Evolutionary conservation across 23 red algal species (phyloP).

Genomic region (Pyropia yezoensis): DNA sequence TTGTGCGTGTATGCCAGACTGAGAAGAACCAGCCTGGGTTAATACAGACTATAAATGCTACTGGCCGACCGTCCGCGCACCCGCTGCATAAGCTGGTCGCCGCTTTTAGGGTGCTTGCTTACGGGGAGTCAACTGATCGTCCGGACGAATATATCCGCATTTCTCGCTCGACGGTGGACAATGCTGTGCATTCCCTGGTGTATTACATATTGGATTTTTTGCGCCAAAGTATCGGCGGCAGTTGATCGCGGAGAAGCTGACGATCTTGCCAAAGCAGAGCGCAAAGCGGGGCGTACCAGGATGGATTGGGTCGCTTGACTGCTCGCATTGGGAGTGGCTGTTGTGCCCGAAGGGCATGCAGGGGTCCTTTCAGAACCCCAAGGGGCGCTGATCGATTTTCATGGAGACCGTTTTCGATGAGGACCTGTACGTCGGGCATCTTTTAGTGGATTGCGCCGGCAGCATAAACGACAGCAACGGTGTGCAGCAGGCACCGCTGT

Average conservation of each 20-base stretch:
- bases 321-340: too few relatives aligned
- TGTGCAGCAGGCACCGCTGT: slow-evolving; percentile 2
- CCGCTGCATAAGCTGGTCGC: too few relatives aligned
- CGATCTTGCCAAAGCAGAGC: neutral
- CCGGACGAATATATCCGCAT: too few relatives aligned
- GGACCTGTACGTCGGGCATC: slow-evolving; percentile 21
- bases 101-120: slow-evolving; percentile 14
- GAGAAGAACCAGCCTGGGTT: too few relatives aligned
- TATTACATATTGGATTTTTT: slow-evolving; percentile 11
- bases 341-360: too few relatives aligned
- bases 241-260: neutral
- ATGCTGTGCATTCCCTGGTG: slow-evolving; percentile 7
- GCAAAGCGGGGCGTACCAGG: slow-evolving; percentile 10
- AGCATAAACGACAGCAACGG: slow-evolving; percentile 12
- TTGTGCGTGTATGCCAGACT: too few relatives aligned
- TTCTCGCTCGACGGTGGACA: too few relatives aligned
- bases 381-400: slow-evolving; percentile 1
- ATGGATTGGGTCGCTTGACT: slow-evolving; percentile 16
- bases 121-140: too few relatives aligned
- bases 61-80: too few relatives aligned
- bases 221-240: slow-evolving; percentile 9
- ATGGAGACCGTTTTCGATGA: slow-evolving; percentile 26
- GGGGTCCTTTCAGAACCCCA: too few relatives aligned
- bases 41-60: too few relatives aligned
- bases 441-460: slow-evolving; percentile 9